A percentile compares a stretch with the other conserved stretches of the same genome.
Evolutionary conservation across 306 rosid genomes (phyloP).

Genomic region (Arachis hypogaea): DNA sequence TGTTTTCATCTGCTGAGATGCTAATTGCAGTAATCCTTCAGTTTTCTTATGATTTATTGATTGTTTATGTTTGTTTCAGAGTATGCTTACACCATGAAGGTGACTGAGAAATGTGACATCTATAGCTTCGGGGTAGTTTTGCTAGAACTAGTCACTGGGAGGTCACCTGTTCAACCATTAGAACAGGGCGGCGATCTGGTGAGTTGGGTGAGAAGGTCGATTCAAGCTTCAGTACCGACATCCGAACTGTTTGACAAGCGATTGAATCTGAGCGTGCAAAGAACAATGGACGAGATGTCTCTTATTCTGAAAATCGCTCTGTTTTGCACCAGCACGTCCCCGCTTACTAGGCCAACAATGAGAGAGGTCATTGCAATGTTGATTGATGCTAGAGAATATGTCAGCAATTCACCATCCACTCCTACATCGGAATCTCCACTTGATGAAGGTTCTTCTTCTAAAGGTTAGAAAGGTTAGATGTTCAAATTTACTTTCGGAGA

Average conservation of each 20-base stretch:
- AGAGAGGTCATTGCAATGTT: constrained; percentile 82
- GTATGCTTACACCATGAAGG: constrained; percentile 85
- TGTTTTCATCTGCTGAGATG: background rate
- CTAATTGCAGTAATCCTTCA: constrained; percentile 27
- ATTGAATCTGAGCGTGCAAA: constrained; percentile 49
- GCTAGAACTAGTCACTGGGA: constrained; percentile 70
- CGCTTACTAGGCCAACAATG: constrained; percentile 83
- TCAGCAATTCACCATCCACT: constrained; percentile 56
- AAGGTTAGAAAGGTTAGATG: constrained; percentile 53
- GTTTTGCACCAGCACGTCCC: constrained; percentile 76
- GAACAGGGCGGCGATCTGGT: constrained; percentile 84
- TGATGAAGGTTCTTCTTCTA: constrained; percentile 53
- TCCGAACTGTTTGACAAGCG: constrained; percentile 66
- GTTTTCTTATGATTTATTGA: constrained; percentile 25
- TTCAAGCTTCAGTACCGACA: constrained; percentile 48
- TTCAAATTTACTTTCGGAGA: background rate
- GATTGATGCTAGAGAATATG: constrained; percentile 65
- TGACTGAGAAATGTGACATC: constrained; percentile 83
- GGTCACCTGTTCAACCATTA: constrained; percentile 76
- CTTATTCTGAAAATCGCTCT: constrained; percentile 73
- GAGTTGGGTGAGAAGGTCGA: constrained; percentile 65
- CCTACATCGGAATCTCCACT: constrained; percentile 71
- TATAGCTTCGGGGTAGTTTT: constrained; percentile 84
- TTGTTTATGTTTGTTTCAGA: constrained; percentile 52
- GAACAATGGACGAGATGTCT: constrained; percentile 67